Conservation (phyloP, 164 flowering plant genomes). For the Umbilicus rupestris region DNA sequence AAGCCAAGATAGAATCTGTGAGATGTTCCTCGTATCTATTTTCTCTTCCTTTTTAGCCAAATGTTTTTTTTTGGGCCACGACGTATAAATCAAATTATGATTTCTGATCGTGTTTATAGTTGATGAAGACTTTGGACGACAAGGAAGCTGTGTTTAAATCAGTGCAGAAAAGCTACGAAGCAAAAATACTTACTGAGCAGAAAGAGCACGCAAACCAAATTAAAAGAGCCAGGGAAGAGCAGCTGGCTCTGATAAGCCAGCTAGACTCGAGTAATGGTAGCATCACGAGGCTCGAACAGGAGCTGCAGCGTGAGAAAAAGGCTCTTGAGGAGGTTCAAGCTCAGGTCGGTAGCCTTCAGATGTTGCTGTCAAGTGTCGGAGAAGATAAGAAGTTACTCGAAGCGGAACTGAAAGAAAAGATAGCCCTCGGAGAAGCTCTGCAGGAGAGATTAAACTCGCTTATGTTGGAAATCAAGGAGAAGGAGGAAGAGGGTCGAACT, state of each 20-base stretch:
- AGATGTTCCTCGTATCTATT: conserved; percentile 13
- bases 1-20: conserved; percentile 65
- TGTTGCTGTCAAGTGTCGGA: conserved; percentile 23
- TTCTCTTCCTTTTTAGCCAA: not conserved
- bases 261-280: conserved; percentile 27
- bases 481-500: conserved; percentile 31
- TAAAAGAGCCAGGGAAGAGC: conserved; percentile 28
- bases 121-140: conserved; percentile 43
- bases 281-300: conserved; percentile 37
- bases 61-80: too few relatives aligned
- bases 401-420: conserved; percentile 46
- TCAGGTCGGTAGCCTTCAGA: conserved; percentile 36
- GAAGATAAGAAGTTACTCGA: conserved; percentile 47
- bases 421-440: conserved; percentile 30
- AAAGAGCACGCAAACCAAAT: conserved; percentile 23
- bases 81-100: too few relatives aligned
- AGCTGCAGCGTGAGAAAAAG: conserved; percentile 52
- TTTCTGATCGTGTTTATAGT: conserved; percentile 37
- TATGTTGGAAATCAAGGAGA: conserved; percentile 48
- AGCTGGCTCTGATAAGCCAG: conserved; percentile 18
- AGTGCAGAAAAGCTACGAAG: conserved; percentile 22
- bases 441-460: conserved; percentile 50
- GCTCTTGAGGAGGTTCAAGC: conserved; percentile 37
- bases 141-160: conserved; percentile 26
- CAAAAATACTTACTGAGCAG: conserved; percentile 24